A percentile compares a stretch with the other conserved stretches of the same genome.
These are phyloP conservation scores for Elaeis oleifera DNA, from an alignment of 202 grass and related monocot species.

Conservation along the genomic window DNA sequence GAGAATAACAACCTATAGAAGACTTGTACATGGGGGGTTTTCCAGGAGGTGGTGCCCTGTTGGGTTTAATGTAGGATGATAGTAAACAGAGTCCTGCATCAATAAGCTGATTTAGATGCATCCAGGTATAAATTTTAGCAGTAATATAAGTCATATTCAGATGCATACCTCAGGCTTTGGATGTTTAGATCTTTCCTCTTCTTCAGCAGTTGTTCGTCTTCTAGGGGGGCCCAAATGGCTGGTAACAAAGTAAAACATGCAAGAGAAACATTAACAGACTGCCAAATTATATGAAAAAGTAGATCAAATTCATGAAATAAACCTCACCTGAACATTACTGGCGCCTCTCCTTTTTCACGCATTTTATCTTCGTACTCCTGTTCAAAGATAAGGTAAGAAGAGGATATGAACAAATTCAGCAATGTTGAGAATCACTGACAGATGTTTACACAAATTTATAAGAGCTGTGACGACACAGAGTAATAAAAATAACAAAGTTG, in stretches of 20 bases:
- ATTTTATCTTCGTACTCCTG: constrained; percentile 98
- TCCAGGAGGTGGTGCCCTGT: constrained; percentile 89
- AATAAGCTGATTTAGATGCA: constrained; percentile 26
- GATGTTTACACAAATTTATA: no score
- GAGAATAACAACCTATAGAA: constrained; percentile 59
- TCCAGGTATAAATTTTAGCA: not conserved
- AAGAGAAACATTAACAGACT: constrained; percentile 16
- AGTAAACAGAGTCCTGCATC: constrained; percentile 93
- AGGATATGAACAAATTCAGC: constrained; percentile 12
- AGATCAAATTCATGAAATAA: constrained; percentile 27
- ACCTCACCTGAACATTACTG: constrained; percentile 89
- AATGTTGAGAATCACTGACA: no score
- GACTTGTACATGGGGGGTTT: constrained; percentile 99
- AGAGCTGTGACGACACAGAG: no score
- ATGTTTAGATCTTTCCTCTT: constrained; percentile 66
- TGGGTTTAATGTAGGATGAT: constrained; percentile 92
- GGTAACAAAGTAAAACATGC: constrained; percentile 10
- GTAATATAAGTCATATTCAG: not conserved
- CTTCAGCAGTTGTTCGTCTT: constrained; percentile 59
- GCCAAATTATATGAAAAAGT: constrained; percentile 16
- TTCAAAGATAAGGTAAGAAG: constrained; percentile 22
- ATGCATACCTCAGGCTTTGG: constrained; percentile 66
- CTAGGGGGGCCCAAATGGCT: constrained; percentile 87
- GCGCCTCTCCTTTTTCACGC: constrained; percentile 91
- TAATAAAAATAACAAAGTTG: no score